These are phyloP conservation scores for Aspergillus persii DNA, from an alignment of 2,329 filamentous ascomycete species.

Conservation along the genomic window DNA sequence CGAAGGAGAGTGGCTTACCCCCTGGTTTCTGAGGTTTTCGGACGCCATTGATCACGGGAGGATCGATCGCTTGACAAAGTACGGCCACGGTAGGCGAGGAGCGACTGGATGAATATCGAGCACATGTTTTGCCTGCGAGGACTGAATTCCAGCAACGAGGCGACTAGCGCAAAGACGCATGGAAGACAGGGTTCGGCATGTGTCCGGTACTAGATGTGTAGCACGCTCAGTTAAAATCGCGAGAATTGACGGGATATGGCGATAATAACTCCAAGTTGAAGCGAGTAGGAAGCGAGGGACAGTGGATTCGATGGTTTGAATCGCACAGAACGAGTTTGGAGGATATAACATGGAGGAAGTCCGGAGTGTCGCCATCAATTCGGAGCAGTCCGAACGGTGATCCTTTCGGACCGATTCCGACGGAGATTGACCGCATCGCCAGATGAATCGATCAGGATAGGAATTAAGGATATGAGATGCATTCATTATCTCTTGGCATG, in stretches of 20 bases:
- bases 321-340: not conserved
- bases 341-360: not conserved
- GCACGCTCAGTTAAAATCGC: not conserved
- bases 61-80: slow-evolving; percentile 48
- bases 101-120: not conserved
- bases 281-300: no score
- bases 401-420: not conserved
- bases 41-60: slow-evolving; percentile 48
- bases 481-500: no score
- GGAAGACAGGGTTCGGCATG: not conserved
- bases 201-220: not conserved
- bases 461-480: no score
- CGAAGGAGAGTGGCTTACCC: no score
- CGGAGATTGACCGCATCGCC: not conserved
- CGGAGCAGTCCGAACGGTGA: not conserved
- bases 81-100: slow-evolving; percentile 39
- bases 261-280: not conserved
- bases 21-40: slow-evolving; percentile 52
- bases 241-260: not conserved
- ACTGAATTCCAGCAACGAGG: not conserved
- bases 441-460: not conserved
- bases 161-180: not conserved
- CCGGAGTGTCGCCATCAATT: not conserved
- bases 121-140: not conserved
- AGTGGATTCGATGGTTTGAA: not conserved